phyloP scores from a whole-genome alignment of 2,329 filamentous ascomycete genomes.

The Penicillium psychrosexuale region DNA sequence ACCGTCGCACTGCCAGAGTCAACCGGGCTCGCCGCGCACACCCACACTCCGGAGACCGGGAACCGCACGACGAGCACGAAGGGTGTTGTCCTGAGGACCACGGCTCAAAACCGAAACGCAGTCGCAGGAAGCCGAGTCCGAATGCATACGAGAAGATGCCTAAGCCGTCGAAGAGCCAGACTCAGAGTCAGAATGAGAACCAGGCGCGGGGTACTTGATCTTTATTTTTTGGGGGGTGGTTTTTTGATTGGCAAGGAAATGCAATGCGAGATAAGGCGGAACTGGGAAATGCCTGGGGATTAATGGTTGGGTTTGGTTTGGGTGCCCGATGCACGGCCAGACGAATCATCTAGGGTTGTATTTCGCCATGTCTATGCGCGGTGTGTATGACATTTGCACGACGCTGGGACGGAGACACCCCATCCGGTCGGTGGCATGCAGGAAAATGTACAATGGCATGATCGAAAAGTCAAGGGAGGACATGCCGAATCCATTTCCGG shows the following conservation, averaged over 20 bases:
- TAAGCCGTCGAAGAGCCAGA: conserved; percentile 25
- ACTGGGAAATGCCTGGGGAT: background rate
- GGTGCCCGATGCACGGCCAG: background rate
- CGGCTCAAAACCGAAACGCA: conserved; percentile 19
- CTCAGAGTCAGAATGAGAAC: conserved; percentile 9
- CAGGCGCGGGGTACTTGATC: conserved; percentile 13
- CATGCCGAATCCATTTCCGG: background rate
- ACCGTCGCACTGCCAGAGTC: conserved; percentile 15
- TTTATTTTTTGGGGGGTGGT: background rate
- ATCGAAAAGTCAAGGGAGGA: background rate
- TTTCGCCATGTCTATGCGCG: background rate
- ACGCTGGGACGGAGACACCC: background rate
- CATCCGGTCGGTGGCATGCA: background rate
- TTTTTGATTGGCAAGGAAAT: background rate
- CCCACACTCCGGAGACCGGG: conserved; percentile 23
- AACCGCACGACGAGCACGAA: conserved; percentile 15
- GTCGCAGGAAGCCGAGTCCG: conserved; percentile 39
- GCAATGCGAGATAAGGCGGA: background rate
- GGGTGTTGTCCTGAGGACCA: conserved; percentile 17
- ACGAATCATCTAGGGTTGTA: too few relatives aligned
- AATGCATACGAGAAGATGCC: conserved; percentile 51
- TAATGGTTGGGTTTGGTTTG: background rate
- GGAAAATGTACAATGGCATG: background rate
- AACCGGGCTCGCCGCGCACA: conserved; percentile 7
- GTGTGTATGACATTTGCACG: background rate